These are phyloP conservation scores for Ammopiptanthus mongolicus DNA, from an alignment of 306 rosid genomes.

Conservation along the genomic window DNA sequence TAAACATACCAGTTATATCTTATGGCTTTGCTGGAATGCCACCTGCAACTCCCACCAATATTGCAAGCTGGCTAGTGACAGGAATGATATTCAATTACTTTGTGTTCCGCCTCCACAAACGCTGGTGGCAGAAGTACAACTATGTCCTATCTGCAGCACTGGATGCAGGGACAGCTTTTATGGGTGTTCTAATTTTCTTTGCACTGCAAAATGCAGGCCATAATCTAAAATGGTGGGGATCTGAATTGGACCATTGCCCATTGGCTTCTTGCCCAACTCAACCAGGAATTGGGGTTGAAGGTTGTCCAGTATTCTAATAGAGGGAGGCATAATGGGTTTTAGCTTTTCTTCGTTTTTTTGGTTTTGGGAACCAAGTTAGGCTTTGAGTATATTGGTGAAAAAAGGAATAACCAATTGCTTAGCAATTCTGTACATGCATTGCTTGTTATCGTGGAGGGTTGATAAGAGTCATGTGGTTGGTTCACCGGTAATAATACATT, in stretches of 20 bases:
- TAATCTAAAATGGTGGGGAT: conserved; percentile 86
- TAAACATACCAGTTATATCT: conserved; percentile 85
- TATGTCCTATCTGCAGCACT: conserved; percentile 88
- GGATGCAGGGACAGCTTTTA: conserved; percentile 95
- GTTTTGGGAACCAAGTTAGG: conserved; percentile 13
- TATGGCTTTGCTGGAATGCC: conserved; percentile 99
- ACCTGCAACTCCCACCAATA: conserved; percentile 94
- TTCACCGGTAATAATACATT: conserved; percentile 6
- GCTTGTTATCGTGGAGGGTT: neutral
- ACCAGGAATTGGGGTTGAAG: conserved; percentile 69
- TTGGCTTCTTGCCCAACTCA: conserved; percentile 87
- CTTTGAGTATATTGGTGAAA: neutral
- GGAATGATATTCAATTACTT: conserved; percentile 92
- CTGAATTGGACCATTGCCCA: conserved; percentile 78
- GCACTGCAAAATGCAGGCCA: conserved; percentile 65
- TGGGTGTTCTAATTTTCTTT: conserved; percentile 88
- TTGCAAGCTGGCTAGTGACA: conserved; percentile 90
- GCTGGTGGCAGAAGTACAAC: conserved; percentile 98
- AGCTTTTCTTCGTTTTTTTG: neutral
- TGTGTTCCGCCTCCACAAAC: conserved; percentile 69
- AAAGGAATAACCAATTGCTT: conserved; percentile 36
- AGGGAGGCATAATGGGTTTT: neutral
- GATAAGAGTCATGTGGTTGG: no score
- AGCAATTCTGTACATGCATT: conserved; percentile 30
- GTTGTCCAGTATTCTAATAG: conserved; percentile 70